Evolutionary conservation across 2,329 filamentous ascomycete genomes (phyloP).

Genomic region (Colletotrichum liriopes): DNA sequence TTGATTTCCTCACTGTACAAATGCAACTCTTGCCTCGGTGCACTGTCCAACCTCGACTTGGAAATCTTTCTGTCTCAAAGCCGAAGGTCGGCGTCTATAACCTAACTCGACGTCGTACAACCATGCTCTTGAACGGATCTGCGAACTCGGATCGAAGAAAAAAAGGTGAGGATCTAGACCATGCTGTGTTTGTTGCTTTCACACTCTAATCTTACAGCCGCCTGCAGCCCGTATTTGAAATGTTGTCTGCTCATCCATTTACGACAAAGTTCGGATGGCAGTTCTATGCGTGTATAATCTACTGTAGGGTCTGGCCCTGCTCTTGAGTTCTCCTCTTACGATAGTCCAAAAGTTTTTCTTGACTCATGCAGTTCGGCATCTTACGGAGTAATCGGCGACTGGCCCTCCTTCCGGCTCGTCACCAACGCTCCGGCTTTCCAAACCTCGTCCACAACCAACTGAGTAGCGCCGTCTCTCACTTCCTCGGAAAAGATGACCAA

Average conservation of each 20-base stretch:
- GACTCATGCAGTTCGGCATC: not conserved
- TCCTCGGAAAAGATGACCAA: constrained; percentile 77
- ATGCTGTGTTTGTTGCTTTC: not conserved
- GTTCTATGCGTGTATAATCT: constrained; percentile 21
- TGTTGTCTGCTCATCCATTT: constrained; percentile 10
- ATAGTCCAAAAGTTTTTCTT: not conserved
- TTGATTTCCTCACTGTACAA: not conserved
- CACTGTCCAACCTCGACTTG: not conserved
- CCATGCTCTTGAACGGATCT: not conserved
- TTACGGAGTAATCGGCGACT: constrained; percentile 33
- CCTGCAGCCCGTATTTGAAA: not conserved
- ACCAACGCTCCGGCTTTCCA: constrained; percentile 83
- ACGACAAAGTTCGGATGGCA: constrained; percentile 17
- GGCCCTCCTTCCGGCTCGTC: constrained; percentile 45
- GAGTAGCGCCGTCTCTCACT: constrained; percentile 59
- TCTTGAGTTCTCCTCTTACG: not conserved
- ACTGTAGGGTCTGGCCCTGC: constrained; percentile 4
- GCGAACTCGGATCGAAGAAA: not conserved
- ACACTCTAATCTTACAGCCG: not conserved
- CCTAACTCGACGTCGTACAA: constrained; percentile 2
- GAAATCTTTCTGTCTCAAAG: not conserved
- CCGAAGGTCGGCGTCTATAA: constrained; percentile 1
- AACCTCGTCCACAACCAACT: constrained; percentile 79
- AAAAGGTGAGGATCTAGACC: constrained; percentile 8
- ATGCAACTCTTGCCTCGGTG: not conserved